Base-by-base conservation (phyloP, 2,329 filamentous ascomycete species). In the Aureobasidium sp. region DNA sequence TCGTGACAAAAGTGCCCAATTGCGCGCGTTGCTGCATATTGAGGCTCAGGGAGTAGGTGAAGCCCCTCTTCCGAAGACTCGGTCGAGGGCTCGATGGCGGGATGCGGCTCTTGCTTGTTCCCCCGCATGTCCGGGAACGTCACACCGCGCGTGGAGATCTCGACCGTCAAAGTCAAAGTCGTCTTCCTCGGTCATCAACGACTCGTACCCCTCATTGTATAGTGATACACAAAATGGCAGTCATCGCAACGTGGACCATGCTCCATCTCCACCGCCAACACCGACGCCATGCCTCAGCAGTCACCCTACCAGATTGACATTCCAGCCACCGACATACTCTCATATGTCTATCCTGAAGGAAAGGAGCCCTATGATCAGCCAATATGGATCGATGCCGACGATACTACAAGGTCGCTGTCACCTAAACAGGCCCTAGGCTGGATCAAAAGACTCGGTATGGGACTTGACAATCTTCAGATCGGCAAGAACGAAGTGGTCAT, bases 301-400 rank as follows among this genome's bases (percentile, higher is more conserved):
- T 82, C 80, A 3, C 75, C 73, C 2, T 81, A 78, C 66, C 74
- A 76, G 27, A 71, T 82, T 62, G 74, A 79, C 65, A 76, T 82
- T 37, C 78, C 79, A 10, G 69, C 75, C 63, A 78, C 72, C 59
- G 80, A 80, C 68, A 68, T 77, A 56, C 69, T 77, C 3, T 70
- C 68, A 53, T 74, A 71, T 57, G 68, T 77, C 56, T 77, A 74
- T 63, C 74, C 74, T 1, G 53, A 69, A 20, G 66, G 66, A 46
- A 62, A 70, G 59, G 61, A 67, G 17, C 69, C 73, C 24, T 76
- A 78, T 36, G 71, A 79, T 57, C 73, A 78, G 41, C 80, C 82
- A 7, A 71, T 84, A 64, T 85, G 81, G 81, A 75, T 81, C 59
- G 80, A 85, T 69, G 76, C 79, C 44, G 76, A 75, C 60, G 72